These are phyloP conservation scores for Cucurbita ficifolia DNA, from an alignment of 306 rosid genomes.

Conservation along the genomic window DNA sequence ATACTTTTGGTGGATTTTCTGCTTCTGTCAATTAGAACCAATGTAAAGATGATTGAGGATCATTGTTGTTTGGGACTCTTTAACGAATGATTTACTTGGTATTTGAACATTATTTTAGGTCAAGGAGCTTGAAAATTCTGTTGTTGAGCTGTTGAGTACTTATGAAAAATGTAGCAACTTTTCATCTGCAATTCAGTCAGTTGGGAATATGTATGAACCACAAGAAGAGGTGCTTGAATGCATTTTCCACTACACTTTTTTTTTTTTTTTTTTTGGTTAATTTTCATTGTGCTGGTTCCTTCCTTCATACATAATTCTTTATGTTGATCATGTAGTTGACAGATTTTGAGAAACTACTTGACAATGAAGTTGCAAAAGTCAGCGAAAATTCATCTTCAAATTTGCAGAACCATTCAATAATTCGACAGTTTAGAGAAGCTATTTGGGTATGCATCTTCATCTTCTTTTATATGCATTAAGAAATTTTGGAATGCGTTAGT, in stretches of 20 bases:
- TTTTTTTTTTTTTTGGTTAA: not conserved
- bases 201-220: conserved; percentile 46
- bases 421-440: conserved; percentile 73
- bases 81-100: not conserved
- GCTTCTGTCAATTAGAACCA: not conserved
- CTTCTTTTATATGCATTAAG: not conserved
- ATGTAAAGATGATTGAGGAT: not conserved
- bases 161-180: conserved; percentile 36
- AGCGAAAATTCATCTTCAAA: conserved; percentile 31
- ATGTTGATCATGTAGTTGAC: conserved; percentile 24
- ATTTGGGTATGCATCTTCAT: conserved; percentile 59
- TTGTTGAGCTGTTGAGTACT: conserved; percentile 31
- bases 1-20: not conserved
- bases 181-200: conserved; percentile 46
- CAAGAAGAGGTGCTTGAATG: conserved; percentile 36
- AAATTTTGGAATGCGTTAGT: not conserved
- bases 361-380: conserved; percentile 34
- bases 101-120: conserved; percentile 29
- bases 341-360: conserved; percentile 52
- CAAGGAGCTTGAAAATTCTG: conserved; percentile 63
- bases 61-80: not conserved
- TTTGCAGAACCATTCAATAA: conserved; percentile 21
- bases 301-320: not conserved
- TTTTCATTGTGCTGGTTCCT: not conserved
- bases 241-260: conserved; percentile 5